Evolutionary conservation across 2,329 filamentous ascomycete species (phyloP), one percentile per base, ranked within the genome.

Genomic region (Pestalotiopsis sp.): DNA sequence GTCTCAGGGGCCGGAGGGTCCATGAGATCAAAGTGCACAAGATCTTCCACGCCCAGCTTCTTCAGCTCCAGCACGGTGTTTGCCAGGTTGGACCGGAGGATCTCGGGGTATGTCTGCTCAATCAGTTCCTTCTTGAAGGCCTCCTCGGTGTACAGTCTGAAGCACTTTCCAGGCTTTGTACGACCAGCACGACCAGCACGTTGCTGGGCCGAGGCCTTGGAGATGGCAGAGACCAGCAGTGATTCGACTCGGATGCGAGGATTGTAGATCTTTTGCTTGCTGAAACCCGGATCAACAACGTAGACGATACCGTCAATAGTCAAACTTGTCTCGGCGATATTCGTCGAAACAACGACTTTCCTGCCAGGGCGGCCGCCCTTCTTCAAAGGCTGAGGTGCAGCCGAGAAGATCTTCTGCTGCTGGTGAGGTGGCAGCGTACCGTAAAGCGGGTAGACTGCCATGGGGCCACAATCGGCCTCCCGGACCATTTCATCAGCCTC

Each of bases 251-350:
- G 91, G 75, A 97, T 97, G 70, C 96, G 91, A 25, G 96, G 95
- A 81, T 99, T 98, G 86, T 98, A 99, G 71, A 98, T 96, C 82
- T 98, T 99, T 78, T 99, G 96, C 84, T 99, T 99, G 84, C 94
- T 97, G 85, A 99, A 99, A 45, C 96, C 96, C 2, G 96, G 95
- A 77, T 99, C 96, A n/a, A 99, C 95, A 41, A 99, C 96, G 77
- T 98, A 99, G 45, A 99, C 96, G 72, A 99, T 99, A 79, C 96
- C 96, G 78, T 99, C 96, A 70, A 99, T 99, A 61, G 96, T 99
- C 81, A 99, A 89, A 76, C 92, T 95, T 0, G 96, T 99, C 84
- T 99, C 96, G 59, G 96, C 96, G 80, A 99, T 99, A 81, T 99
- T 99, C 73, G 96, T 99, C 11, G 95, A 93, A 38, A 99, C 88